Percentiles rank a stretch among this genome's conserved stretches.
Conservation (phyloP, 345 rosid genomes). For the Citrus reticulata region DNA sequence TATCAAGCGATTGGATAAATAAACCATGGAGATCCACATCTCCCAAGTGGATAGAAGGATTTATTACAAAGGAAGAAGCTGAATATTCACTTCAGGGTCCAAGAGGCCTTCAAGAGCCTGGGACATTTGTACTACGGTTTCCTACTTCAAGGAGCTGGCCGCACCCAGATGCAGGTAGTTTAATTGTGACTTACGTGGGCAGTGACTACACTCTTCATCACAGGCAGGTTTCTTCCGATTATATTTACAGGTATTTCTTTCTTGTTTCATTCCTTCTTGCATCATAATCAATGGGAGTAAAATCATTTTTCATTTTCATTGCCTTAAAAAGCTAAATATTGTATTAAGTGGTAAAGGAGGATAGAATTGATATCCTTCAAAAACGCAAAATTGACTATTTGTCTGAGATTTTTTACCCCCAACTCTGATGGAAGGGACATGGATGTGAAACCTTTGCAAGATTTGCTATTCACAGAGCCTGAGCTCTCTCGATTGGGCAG, state of each 20-base stretch:
- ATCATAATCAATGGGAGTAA: neutral
- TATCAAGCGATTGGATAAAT: conserved; percentile 59
- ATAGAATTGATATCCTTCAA: neutral
- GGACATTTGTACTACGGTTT: conserved; percentile 85
- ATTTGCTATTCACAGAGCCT: conserved; percentile 78
- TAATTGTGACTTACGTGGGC: conserved; percentile 81
- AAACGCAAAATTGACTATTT: neutral
- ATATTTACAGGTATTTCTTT: conserved; percentile 50
- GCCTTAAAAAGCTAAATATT: neutral
- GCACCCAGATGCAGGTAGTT: conserved; percentile 90
- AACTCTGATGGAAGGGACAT: conserved; percentile 31
- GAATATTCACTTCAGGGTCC: conserved; percentile 75
- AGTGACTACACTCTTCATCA: conserved; percentile 60
- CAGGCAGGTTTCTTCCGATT: conserved; percentile 56
- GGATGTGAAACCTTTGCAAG: conserved; percentile 52
- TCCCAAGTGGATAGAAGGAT: conserved; percentile 95
- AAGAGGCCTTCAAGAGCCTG: conserved; percentile 77
- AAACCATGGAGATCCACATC: conserved; percentile 65
- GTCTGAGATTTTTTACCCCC: conserved; percentile 15
- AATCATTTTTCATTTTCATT: neutral
- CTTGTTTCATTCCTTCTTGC: neutral
- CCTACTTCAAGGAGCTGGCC: conserved; percentile 99
- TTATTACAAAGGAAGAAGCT: conserved; percentile 94
- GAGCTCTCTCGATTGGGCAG: conserved; percentile 84
- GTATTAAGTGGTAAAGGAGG: neutral